Evolutionary conservation across 495 filamentous ascomycete genomes (phyloP).

Genomic region (Aspergillus incahuasiensis): DNA sequence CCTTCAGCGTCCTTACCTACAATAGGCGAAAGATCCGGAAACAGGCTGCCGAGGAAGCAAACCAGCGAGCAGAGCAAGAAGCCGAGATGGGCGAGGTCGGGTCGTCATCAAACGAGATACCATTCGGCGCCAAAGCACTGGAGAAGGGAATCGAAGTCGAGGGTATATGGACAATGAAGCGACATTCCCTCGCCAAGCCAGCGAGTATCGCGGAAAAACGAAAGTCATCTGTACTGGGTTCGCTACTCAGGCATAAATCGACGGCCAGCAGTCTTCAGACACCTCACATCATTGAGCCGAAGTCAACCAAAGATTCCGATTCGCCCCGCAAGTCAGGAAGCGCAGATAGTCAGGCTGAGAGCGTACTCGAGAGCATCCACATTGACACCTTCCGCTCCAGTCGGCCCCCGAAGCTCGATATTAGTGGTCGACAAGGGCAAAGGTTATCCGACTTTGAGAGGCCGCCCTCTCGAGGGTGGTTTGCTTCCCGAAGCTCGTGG

Average conservation of each 20-base stretch:
- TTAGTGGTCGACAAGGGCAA: neutral
- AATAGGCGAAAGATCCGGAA: conserved; percentile 60
- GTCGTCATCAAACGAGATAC: conserved; percentile 57
- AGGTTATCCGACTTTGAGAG: neutral
- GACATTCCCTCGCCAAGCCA: conserved; percentile 9
- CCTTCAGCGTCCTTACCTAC: conserved; percentile 47
- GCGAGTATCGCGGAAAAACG: conserved; percentile 17
- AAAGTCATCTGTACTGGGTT: conserved; percentile 12
- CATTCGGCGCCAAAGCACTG: conserved; percentile 85
- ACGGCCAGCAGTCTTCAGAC: neutral
- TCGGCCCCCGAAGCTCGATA: conserved; percentile 2
- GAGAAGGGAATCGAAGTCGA: conserved; percentile 82
- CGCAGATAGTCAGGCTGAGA: conserved; percentile 4
- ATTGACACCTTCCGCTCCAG: conserved; percentile 5
- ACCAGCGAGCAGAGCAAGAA: conserved; percentile 50
- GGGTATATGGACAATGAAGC: conserved; percentile 76
- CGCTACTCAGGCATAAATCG: conserved; percentile 5
- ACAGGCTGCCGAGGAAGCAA: conserved; percentile 60
- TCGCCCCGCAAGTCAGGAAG: conserved; percentile 8
- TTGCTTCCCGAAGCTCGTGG: conserved; percentile 18
- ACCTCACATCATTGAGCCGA: conserved; percentile 5
- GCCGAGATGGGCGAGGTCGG: conserved; percentile 26
- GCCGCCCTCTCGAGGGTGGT: conserved; percentile 10
- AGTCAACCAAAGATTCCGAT: neutral
- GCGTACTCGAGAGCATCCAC: conserved; percentile 5